These are phyloP conservation scores for Cladosporium sp. DNA, from an alignment of 2,329 filamentous ascomycete species.

Conservation along the genomic window DNA sequence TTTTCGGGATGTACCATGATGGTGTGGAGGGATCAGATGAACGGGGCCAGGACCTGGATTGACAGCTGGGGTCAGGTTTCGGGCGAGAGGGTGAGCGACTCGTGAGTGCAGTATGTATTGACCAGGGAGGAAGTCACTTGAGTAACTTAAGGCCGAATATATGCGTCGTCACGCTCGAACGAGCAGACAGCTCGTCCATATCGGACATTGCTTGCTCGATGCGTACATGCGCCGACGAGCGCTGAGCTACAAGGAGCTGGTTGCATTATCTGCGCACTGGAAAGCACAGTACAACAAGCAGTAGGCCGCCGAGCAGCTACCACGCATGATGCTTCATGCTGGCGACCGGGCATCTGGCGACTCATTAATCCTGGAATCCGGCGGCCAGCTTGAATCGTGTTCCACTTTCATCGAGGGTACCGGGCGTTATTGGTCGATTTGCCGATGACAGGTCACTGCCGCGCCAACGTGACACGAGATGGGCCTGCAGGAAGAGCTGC, in stretches of 20 bases:
- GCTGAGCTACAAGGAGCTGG: not conserved
- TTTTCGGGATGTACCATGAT: not conserved
- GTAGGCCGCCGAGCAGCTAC: not conserved
- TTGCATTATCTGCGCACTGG: not conserved
- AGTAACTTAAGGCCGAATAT: not conserved
- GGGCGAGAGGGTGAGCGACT: not conserved
- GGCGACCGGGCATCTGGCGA: conserved; percentile 6
- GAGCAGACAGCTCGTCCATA: not conserved
- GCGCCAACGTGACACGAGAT: conserved; percentile 2
- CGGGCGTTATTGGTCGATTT: not conserved
- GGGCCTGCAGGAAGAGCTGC: not conserved
- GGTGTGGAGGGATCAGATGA: not conserved
- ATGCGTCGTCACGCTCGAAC: not conserved
- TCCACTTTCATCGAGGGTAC: not conserved
- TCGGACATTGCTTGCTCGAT: conserved; percentile 8
- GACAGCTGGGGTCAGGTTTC: not conserved
- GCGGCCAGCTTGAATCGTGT: conserved; percentile 2
- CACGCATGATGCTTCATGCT: not conserved
- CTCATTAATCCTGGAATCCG: not conserved
- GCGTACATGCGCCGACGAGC: conserved; percentile 2
- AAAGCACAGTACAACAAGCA: not conserved
- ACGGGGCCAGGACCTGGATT: not conserved
- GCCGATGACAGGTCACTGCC: conserved; percentile 4
- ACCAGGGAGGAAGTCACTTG: not conserved
- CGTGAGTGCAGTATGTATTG: not conserved